phyloP scores from a whole-genome alignment of 208 protist genomes.

The Porcisia deanei region DNA sequence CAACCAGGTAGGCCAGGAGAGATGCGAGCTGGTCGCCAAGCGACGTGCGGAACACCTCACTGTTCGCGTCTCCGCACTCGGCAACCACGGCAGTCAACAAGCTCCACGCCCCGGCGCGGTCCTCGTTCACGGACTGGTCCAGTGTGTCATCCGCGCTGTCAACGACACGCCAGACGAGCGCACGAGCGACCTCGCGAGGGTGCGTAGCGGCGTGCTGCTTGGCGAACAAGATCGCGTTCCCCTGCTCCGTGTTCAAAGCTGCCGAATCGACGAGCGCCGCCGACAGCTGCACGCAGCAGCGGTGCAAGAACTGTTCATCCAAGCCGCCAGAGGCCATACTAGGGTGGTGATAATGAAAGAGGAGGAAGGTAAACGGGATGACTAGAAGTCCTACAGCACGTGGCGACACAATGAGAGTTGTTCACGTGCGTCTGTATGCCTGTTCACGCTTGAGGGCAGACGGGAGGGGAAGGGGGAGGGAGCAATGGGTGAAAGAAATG shows the following conservation, averaged over 20 bases:
- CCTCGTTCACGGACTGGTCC: slow-evolving; percentile 35
- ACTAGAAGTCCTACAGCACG: not conserved
- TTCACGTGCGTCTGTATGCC: not conserved
- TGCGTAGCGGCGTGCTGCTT: slow-evolving; percentile 60
- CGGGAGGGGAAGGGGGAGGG: not conserved
- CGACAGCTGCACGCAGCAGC: slow-evolving; percentile 85
- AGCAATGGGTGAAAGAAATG: not conserved
- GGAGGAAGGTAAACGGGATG: not conserved
- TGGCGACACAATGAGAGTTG: not conserved
- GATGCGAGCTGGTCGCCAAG: slow-evolving; percentile 66
- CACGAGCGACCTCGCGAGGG: slow-evolving; percentile 68
- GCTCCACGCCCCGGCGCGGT: slow-evolving; percentile 76
- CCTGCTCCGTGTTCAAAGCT: slow-evolving; percentile 51
- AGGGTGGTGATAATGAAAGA: not conserved
- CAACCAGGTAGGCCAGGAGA: slow-evolving; percentile 75
- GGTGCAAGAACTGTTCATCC: slow-evolving; percentile 72
- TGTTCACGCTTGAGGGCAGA: not conserved
- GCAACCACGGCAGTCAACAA: slow-evolving; percentile 66
- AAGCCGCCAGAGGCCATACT: slow-evolving; percentile 40
- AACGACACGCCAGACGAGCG: slow-evolving; percentile 81
- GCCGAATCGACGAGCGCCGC: slow-evolving; percentile 47
- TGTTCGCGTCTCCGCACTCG: slow-evolving; percentile 57
- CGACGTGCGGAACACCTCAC: slow-evolving; percentile 51
- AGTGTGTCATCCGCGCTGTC: slow-evolving; percentile 64
- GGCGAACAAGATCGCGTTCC: slow-evolving; percentile 65